Evolutionary conservation across 345 rosid genomes (phyloP).

Genomic region (Eucalyptus regnans): DNA sequence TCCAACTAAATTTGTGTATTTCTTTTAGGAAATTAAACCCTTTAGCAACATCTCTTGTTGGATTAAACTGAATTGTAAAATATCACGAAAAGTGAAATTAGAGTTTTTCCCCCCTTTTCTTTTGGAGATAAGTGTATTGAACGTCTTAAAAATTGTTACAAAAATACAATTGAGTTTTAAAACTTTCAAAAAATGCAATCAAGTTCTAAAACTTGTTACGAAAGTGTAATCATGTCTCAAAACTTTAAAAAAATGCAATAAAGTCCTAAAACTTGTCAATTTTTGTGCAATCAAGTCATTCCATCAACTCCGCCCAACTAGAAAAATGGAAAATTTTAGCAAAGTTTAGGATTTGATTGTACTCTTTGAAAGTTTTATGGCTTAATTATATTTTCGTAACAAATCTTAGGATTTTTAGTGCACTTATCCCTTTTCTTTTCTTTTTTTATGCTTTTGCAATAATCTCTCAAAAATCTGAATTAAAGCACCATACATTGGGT

Average conservation of each 20-base stretch:
- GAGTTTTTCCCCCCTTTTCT: background rate
- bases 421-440: no score
- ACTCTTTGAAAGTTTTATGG: no score
- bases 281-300: background rate
- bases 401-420: fast-evolving
- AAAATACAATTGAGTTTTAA: no score
- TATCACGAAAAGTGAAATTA: background rate
- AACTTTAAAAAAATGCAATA: no score
- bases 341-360: background rate
- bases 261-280: background rate
- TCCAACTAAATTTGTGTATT: background rate
- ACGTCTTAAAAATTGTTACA: background rate
- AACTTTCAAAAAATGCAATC: no score
- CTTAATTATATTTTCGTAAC: fast-evolving
- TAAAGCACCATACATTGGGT: background rate
- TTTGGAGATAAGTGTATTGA: background rate
- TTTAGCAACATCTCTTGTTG: background rate
- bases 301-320: no score
- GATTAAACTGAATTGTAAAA: background rate
- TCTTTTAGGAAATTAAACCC: background rate
- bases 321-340: fast-evolving
- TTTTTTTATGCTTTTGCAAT: background rate
- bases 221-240: background rate
- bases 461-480: background rate
- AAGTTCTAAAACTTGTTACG: no score